Conservation (phyloP, 1,139 yeast species). For the Geotrichum reessii region DNA sequence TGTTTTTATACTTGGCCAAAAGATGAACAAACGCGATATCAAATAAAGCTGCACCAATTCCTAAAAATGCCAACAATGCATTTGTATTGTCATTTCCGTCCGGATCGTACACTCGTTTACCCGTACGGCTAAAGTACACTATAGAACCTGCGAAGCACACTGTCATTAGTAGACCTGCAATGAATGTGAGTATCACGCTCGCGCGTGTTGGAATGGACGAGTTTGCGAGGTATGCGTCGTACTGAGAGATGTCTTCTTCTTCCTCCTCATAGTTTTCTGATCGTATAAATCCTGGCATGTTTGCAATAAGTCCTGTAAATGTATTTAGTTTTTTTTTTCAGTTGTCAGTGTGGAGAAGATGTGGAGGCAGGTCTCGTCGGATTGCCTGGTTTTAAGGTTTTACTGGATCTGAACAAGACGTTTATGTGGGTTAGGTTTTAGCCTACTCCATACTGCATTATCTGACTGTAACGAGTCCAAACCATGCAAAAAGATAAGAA, state of each 20-base stretch:
- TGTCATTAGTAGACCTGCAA: background rate
- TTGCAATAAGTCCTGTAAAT: background rate
- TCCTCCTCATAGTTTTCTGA: background rate
- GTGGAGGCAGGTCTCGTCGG: background rate
- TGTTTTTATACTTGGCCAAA: background rate
- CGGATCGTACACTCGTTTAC: background rate
- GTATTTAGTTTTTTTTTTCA: background rate
- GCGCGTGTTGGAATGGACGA: background rate
- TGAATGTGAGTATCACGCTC: background rate
- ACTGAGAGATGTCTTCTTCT: constrained; percentile 1
- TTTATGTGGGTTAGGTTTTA: too few relatives aligned
- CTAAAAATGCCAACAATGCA: background rate
- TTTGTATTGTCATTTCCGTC: background rate
- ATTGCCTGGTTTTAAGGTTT: too few relatives aligned
- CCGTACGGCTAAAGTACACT: background rate
- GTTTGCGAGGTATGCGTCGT: background rate
- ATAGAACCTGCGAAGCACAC: background rate
- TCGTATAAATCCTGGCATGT: constrained; percentile 3
- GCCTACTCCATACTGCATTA: too few relatives aligned
- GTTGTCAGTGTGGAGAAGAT: background rate
- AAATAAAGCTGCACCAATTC: background rate
- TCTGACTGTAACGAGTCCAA: too few relatives aligned
- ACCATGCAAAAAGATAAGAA: too few relatives aligned
- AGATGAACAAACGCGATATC: background rate
- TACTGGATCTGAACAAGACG: too few relatives aligned